These are phyloP conservation scores for Calocybe gangraenosa DNA, from an alignment of 768 basidiomycete species.

Conservation along the genomic window DNA sequence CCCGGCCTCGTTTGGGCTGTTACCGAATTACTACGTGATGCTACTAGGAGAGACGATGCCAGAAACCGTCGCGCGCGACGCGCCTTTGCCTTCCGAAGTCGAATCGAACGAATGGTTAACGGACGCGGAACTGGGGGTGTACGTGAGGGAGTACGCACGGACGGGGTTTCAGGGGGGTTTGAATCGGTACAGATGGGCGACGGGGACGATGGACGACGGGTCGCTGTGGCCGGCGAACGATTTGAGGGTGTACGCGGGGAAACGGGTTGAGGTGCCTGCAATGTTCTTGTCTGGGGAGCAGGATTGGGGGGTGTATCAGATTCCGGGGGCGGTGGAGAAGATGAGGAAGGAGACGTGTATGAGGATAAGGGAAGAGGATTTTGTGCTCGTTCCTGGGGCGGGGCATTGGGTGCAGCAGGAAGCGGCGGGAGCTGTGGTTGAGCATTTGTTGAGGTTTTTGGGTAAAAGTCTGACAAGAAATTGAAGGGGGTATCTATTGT, in stretches of 20 bases:
- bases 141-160: conserved; percentile 41
- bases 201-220: conserved; percentile 33
- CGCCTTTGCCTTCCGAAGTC: conserved; percentile 27
- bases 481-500: neutral
- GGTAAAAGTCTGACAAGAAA: conserved; percentile 8
- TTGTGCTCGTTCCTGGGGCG: conserved; percentile 50
- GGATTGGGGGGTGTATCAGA: conserved; percentile 63
- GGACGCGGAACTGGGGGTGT: conserved; percentile 44
- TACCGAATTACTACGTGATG: conserved; percentile 66
- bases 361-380: conserved; percentile 37
- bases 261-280: conserved; percentile 45
- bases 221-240: conserved; percentile 33
- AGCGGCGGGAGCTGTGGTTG: conserved; percentile 36
- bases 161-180: conserved; percentile 65
- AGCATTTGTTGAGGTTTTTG: conserved; percentile 38
- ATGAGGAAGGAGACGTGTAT: conserved; percentile 35
- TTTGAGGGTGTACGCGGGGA: conserved; percentile 40
- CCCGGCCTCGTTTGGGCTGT: conserved; percentile 28
- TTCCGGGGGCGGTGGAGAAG: conserved; percentile 40
- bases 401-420: conserved; percentile 70
- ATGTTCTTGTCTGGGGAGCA: conserved; percentile 52
- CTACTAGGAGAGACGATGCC: conserved; percentile 50
- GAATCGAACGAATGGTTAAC: conserved; percentile 38
- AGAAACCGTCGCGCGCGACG: conserved; percentile 32
- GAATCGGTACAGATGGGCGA: conserved; percentile 48